Evolutionary conservation across 139 green algal genomes (phyloP), one percentile per base, ranked within the genome.

Genomic region (Astrephomene gubernaculifera): DNA sequence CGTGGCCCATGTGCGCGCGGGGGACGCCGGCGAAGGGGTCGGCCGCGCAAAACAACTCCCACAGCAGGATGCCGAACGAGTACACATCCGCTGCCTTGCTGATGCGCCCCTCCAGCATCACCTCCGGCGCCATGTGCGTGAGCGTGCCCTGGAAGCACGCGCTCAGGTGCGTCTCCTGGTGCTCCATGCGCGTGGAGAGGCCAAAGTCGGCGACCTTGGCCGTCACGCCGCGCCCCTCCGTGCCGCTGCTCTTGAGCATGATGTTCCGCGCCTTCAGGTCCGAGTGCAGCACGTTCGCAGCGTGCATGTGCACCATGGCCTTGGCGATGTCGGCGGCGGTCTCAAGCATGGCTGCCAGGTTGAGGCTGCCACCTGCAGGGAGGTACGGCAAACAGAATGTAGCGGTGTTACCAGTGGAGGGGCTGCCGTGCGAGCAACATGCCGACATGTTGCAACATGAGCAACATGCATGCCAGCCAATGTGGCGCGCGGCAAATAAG

Each of bases 231-330:
- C 82, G 82, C 3, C 82, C 82, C 53, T 87, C 82, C 3, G 54
- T 81, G 31, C 82, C 82, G 25, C 53, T 65, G 60, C 69, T 81
- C 71, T 87, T 87, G 61, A 87, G 72, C 83, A 87, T 82, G 71
- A 87, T 82, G 64, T 87, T 87, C 43, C 71, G 54, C 0, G 82
- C 79, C 44, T 89, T 92, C 25, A 92, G 79, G 83, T 92, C 88
- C 63, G 43, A 65, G 63, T 84, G 78, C 61, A 94, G 87, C 31
- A 95, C 86, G 38, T 89, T 91, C 36, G 57, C 75, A 10, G 84
- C 41, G 81, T 95, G 92, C 69, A 95, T 83, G 83, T 92, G 90
- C 41, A 86, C 53, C 89, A 95, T 90, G 22, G 86, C 92, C 38
- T 84, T 88, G 19, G 89, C 90, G 4, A 94, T 69, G 49, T 95